phyloP scores from a whole-genome alignment of 257 asterid genomes.

The Ilex aquifolium region DNA sequence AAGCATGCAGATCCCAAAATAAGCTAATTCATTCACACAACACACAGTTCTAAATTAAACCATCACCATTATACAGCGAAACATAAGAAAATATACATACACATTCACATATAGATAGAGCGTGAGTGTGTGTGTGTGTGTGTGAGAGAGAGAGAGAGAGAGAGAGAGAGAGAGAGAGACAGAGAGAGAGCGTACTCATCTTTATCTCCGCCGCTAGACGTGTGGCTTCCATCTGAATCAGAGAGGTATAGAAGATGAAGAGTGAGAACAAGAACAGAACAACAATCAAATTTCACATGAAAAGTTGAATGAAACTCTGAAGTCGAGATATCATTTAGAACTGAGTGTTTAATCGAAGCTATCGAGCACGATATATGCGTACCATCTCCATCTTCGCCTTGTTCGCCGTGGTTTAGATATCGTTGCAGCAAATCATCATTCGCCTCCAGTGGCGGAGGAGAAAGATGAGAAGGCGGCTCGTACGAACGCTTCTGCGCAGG shows the following conservation, averaged over 20 bases:
- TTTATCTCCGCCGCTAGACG: constrained; percentile 51
- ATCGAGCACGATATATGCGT: constrained; percentile 10
- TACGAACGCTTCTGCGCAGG: constrained; percentile 70
- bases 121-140: constrained; percentile 16
- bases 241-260: constrained; percentile 27
- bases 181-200: constrained; percentile 52
- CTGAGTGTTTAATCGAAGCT: constrained; percentile 11
- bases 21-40: constrained; percentile 11
- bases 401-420: constrained; percentile 43
- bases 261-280: too few relatives aligned
- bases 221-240: constrained; percentile 69
- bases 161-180: constrained; percentile 14
- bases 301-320: too few relatives aligned
- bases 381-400: constrained; percentile 39
- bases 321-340: too few relatives aligned
- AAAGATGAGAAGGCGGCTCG: constrained; percentile 45
- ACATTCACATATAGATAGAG: constrained; percentile 16
- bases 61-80: constrained; percentile 4
- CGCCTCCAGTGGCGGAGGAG: constrained; percentile 42
- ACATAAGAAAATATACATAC: constrained; percentile 11
- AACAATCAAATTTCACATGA: too few relatives aligned
- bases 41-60: constrained; percentile 13
- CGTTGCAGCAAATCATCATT: constrained; percentile 39
- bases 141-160: background rate
- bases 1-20: constrained; percentile 17